Percentiles rank a stretch among this genome's conserved stretches.
phyloP scores from a whole-genome alignment of 73 alveolate species.

The Stentor coeruleus region DNA sequence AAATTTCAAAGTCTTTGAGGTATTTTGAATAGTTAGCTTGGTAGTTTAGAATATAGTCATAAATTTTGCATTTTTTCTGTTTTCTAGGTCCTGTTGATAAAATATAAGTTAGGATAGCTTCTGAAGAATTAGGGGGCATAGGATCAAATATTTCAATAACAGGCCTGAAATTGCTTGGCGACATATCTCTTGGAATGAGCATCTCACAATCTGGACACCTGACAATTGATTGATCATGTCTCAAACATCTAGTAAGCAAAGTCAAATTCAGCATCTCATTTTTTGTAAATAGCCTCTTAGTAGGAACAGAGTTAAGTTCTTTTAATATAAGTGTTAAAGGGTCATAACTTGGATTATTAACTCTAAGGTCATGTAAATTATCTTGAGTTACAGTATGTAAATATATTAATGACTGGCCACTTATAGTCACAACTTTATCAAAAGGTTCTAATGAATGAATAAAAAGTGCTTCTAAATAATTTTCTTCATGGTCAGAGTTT shows the following conservation, averaged over 20 bases:
- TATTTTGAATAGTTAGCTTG: neutral
- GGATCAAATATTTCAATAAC: slow-evolving; percentile 13
- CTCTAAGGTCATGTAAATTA: neutral
- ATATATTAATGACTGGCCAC: neutral
- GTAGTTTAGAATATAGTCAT: neutral
- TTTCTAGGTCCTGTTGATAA: neutral
- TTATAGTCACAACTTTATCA: neutral
- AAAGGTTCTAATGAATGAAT: neutral
- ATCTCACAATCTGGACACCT: slow-evolving; percentile 11
- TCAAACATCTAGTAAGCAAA: slow-evolving; percentile 10
- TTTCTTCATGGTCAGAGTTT: neutral
- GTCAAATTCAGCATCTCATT: neutral
- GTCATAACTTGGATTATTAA: slow-evolving; percentile 6
- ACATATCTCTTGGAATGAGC: slow-evolving; percentile 15
- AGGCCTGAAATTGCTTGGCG: slow-evolving; percentile 8
- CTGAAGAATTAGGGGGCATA: slow-evolving; percentile 18
- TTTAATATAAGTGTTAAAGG: neutral
- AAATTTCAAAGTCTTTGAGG: neutral
- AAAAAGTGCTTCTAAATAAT: neutral
- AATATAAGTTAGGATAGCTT: neutral
- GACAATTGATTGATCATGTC: slow-evolving; percentile 16
- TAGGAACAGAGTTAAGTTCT: neutral
- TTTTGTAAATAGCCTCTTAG: neutral
- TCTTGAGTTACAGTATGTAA: neutral
- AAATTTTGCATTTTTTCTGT: neutral